Evolutionary conservation across 768 basidiomycete genomes (phyloP).

Genomic region (Mycena belliarum): DNA sequence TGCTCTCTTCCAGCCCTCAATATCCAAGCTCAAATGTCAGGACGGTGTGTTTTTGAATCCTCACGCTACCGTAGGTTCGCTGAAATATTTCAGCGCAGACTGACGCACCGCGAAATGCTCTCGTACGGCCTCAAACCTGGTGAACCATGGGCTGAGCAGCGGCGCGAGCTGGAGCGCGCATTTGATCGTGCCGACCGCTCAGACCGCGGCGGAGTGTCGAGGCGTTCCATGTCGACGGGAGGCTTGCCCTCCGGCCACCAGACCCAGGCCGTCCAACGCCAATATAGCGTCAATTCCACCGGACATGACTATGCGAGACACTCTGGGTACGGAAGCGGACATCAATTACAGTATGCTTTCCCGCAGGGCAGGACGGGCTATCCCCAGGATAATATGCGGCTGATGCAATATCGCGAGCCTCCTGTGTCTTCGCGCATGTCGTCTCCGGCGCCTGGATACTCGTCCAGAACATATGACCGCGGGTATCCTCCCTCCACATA

Average conservation of each 20-base stretch:
- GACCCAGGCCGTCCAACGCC: background rate
- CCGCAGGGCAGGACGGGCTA: background rate
- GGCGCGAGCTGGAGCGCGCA: constrained; percentile 29
- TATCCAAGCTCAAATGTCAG: background rate
- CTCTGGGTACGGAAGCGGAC: constrained; percentile 6
- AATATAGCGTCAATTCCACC: background rate
- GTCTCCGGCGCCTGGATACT: background rate
- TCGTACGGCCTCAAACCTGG: constrained; percentile 33
- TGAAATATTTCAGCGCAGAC: background rate
- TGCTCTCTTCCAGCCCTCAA: background rate
- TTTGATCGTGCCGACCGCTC: constrained; percentile 18
- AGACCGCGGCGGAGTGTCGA: constrained; percentile 1
- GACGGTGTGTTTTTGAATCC: background rate
- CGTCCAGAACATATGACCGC: background rate
- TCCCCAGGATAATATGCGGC: constrained; percentile 6
- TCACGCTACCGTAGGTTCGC: too few relatives aligned
- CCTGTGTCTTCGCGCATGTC: background rate
- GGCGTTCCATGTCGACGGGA: constrained; percentile 8
- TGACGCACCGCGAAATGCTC: constrained; percentile 27
- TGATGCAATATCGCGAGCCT: constrained; percentile 3
- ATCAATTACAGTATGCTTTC: background rate
- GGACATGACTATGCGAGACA: background rate
- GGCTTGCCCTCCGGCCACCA: background rate
- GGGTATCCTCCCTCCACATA: constrained; percentile 6
- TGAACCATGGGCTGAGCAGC: constrained; percentile 31